These are phyloP conservation scores for Grifola frondosa DNA, from an alignment of 1,284 basidiomycete genomes.

Conservation along the genomic window DNA sequence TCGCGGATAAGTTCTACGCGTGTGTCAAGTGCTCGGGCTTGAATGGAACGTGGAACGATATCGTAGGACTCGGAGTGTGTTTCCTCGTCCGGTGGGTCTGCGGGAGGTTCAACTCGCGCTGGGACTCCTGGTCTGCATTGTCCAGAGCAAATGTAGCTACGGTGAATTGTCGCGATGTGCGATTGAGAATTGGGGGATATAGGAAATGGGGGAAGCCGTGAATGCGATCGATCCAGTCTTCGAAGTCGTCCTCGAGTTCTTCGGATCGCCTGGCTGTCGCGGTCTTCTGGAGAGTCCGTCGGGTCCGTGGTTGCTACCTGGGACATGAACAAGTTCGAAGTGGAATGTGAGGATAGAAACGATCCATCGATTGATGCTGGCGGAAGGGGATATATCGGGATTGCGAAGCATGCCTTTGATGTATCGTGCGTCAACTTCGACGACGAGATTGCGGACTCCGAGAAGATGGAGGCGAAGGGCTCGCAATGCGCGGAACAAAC, in stretches of 20 bases:
- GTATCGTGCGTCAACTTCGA: slow-evolving; percentile 41
- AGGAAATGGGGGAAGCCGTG: slow-evolving; percentile 18
- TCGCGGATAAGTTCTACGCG: background rate
- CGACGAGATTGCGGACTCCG: slow-evolving; percentile 33
- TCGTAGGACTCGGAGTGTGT: background rate
- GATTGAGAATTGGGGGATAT: slow-evolving; percentile 4
- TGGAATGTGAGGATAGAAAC: slow-evolving; percentile 34
- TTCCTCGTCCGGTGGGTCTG: too few relatives aligned
- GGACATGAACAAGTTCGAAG: slow-evolving; percentile 34
- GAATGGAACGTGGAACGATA: background rate
- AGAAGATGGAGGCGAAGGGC: slow-evolving; percentile 29
- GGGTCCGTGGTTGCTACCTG: slow-evolving; percentile 25
- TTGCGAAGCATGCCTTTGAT: slow-evolving; percentile 46
- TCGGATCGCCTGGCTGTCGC: slow-evolving; percentile 18
- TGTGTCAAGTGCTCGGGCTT: background rate
- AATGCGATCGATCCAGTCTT: slow-evolving; percentile 36
- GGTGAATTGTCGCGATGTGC: background rate
- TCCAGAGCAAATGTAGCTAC: background rate
- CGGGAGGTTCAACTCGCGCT: too few relatives aligned
- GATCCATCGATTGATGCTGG: slow-evolving; percentile 41
- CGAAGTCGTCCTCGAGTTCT: slow-evolving; percentile 26
- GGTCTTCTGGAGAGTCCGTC: slow-evolving; percentile 37
- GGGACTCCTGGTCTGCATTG: background rate
- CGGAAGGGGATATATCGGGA: slow-evolving; percentile 36
- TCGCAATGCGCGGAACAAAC: slow-evolving; percentile 34